Evolutionary conservation across 768 basidiomycete genomes (phyloP), one percentile per base, ranked within the genome.

Genomic region (Termitomyces sp.): DNA sequence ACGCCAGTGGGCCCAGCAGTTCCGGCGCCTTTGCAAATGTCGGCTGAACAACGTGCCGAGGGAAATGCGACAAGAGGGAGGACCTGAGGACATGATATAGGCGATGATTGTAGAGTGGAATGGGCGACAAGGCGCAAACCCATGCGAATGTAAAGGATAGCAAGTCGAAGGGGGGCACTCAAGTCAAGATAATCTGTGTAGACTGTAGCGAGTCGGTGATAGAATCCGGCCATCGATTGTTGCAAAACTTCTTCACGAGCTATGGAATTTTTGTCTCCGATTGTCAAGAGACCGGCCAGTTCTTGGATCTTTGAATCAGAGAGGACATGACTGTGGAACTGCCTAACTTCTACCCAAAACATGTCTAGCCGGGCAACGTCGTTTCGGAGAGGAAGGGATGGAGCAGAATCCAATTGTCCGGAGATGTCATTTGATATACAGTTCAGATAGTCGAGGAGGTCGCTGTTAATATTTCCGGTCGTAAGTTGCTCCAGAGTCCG

Each of bases 101-200:
- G 60, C 48, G 65, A 47, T n/a, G 56, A 38, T 31, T 64, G 50
- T 9, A 60, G 44, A 19, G 52, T 50, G 9, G 64, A 64, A 50
- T 68, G 63, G 9, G 67, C 62, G 37, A 74, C 57, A 3, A 89
- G 69, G 6, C 87, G 81, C 38, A 97, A 69, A 17, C 95, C 96
- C 30, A 95, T 72, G 50, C 83, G 83, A 58, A 90, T 70, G 48
- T 85, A 78, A 4, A 80, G 76, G 15, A 92, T 73, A 1, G 87
- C 85, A 35, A 87, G 71, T 55, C 81, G 81, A 19, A 98, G 72
- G 1, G 90, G 85, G 37, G 72, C 67, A 43, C 75, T 79, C 55
- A 98, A 76, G 69, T 98, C 96, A 28, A 70, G 67, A 60, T 86
- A 87, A 35, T 89, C 85, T 0, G 75, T 66, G 68, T 96, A 97